Percentiles rank a stretch among this genome's conserved stretches.
phyloP scores from a whole-genome alignment of 805 yeast genomes.

The Metschnikowia kofuensis region DNA sequence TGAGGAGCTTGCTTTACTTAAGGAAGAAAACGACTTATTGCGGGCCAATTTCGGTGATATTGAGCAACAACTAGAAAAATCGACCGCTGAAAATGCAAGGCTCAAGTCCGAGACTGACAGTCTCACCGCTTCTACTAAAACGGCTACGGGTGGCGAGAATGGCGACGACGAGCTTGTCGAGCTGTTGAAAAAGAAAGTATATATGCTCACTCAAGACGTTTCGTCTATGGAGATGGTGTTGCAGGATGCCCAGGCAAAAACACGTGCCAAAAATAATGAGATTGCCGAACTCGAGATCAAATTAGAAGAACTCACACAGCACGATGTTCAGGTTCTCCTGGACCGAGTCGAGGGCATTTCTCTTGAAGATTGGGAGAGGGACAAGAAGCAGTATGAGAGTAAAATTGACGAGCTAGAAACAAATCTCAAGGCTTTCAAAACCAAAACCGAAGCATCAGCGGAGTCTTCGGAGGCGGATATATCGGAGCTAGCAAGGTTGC shows the following conservation, averaged over 20 bases:
- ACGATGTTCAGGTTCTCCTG: conserved; percentile 7
- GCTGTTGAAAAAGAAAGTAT: conserved; percentile 10
- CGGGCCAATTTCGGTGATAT: background rate
- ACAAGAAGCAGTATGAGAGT: conserved; percentile 5
- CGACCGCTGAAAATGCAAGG: background rate
- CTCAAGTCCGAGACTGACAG: background rate
- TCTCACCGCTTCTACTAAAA: background rate
- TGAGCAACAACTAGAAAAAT: background rate
- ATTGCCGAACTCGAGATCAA: conserved; percentile 16
- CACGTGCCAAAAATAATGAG: conserved; percentile 12
- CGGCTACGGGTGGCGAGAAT: background rate
- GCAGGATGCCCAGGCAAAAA: conserved; percentile 14
- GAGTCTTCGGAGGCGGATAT: no score
- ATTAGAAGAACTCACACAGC: conserved; percentile 8
- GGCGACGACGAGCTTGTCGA: conserved; percentile 6
- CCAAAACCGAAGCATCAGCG: background rate
- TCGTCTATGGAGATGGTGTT: conserved; percentile 16
- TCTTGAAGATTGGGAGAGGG: conserved; percentile 11
- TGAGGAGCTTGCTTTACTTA: background rate
- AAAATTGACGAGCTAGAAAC: conserved; percentile 6
- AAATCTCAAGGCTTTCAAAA: background rate
- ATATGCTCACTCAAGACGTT: conserved; percentile 16
- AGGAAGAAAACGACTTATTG: conserved; percentile 1
- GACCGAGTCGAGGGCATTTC: conserved; percentile 7
- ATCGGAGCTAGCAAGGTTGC: background rate